A percentile compares a stretch with the other conserved stretches of the same genome.
phyloP scores from a whole-genome alignment of 2,329 filamentous ascomycete genomes.

The Setomelanomma holmii region DNA sequence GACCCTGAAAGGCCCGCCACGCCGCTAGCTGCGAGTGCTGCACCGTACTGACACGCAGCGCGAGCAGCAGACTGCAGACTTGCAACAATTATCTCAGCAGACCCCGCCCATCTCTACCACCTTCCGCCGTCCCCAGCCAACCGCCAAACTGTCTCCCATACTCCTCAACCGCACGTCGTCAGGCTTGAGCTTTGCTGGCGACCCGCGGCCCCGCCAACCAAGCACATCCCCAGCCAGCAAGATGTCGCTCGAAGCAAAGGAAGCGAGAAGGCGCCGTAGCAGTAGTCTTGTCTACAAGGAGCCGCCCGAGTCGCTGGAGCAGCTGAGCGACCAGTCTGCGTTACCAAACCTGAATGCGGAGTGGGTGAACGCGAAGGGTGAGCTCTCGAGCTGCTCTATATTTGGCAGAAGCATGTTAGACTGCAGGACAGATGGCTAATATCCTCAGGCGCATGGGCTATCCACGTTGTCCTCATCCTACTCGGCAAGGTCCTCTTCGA shows the following conservation, averaged over 20 bases:
- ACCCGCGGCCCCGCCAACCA: slow-evolving; percentile 62
- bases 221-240: slow-evolving; percentile 29
- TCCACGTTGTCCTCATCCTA: slow-evolving; percentile 91
- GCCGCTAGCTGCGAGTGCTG: slow-evolving; percentile 15
- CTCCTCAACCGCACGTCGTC: slow-evolving; percentile 79
- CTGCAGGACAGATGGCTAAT: slow-evolving; percentile 19
- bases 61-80: neutral
- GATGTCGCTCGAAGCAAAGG: slow-evolving; percentile 56
- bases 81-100: slow-evolving; percentile 6
- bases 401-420: neutral
- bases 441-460: slow-evolving; percentile 87
- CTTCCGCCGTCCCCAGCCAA: slow-evolving; percentile 45
- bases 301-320: slow-evolving; percentile 93
- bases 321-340: slow-evolving; percentile 94
- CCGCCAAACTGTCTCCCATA: slow-evolving; percentile 96
- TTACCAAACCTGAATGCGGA: slow-evolving; percentile 96
- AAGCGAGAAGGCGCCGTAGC: slow-evolving; percentile 85
- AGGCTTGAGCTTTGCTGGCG: slow-evolving; percentile 81
- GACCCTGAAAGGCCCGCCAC: slow-evolving; percentile 28
- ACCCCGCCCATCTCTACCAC: neutral
- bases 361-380: slow-evolving; percentile 99
- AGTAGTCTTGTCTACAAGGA: slow-evolving; percentile 99
- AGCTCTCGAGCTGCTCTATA: slow-evolving; percentile 39
- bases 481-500: slow-evolving; percentile 96
- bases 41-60: slow-evolving; percentile 10